A percentile compares a stretch with the other conserved stretches of the same genome.
phyloP scores from a whole-genome alignment of 371 early-diverging fungal genomes.

The Mortierella sp. region DNA sequence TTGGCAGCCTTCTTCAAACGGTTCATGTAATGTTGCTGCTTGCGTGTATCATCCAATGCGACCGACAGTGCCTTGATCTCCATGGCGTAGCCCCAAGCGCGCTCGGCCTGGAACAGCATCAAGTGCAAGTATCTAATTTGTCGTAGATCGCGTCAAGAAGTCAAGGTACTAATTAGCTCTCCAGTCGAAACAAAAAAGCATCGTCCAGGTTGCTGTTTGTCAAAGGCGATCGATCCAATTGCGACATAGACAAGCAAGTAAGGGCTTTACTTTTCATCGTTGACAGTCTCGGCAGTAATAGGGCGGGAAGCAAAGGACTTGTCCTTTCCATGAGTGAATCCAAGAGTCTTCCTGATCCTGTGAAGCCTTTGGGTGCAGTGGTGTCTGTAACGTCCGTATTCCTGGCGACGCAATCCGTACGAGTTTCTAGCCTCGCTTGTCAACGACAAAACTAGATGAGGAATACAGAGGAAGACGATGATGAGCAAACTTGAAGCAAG shows the following conservation, averaged over 20 bases:
- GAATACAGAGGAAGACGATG: not conserved
- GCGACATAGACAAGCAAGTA: not conserved
- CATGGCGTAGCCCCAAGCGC: conserved; percentile 88
- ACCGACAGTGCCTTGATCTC: conserved; percentile 75
- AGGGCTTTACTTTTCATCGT: conserved; percentile 62
- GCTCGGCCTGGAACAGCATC: conserved; percentile 77
- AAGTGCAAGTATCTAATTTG: conserved; percentile 70
- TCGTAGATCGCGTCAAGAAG: not conserved
- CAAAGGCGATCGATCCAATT: not conserved
- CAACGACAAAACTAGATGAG: conserved; percentile 63
- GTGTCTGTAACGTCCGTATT: conserved; percentile 83
- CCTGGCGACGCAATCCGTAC: conserved; percentile 87
- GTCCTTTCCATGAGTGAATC: conserved; percentile 70
- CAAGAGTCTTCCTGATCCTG: conserved; percentile 72
- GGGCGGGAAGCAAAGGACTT: conserved; percentile 63
- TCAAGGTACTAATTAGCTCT: not conserved
- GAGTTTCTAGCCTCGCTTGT: conserved; percentile 82
- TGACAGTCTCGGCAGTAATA: conserved; percentile 63
- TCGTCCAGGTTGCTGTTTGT: not conserved
- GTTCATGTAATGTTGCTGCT: conserved; percentile 75
- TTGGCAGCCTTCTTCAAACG: conserved; percentile 75
- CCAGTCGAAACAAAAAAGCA: not conserved
- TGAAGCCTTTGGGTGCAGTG: conserved; percentile 80
- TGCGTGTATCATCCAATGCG: conserved; percentile 73
- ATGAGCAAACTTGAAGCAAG: not conserved